Percentiles rank a stretch among this genome's conserved stretches.
phyloP scores from a whole-genome alignment of 176 grass and related monocot species.

The maize (Zea mays) region Zm-B73-REFERENCE-NAM-5.0 NC_050099.1:34195501-34196000 shows the following conservation, averaged over 20 bases:
- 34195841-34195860: too few relatives aligned
- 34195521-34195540: slow-evolving; percentile 23
- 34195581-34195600: neutral
- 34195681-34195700: neutral
- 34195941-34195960: too few relatives aligned
- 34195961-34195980: too few relatives aligned
- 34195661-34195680: too few relatives aligned
- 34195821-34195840: too few relatives aligned
- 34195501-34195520: slow-evolving; percentile 1
- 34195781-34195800: neutral
- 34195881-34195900: too few relatives aligned
- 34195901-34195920: too few relatives aligned
- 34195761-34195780: neutral
- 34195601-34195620: neutral
- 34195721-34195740: neutral
- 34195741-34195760: slow-evolving; percentile 15
- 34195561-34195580: neutral
- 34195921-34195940: too few relatives aligned
- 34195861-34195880: too few relatives aligned
- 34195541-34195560: slow-evolving; percentile 3
- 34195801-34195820: too few relatives aligned
- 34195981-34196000: too few relatives aligned
- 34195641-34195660: neutral
- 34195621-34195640: neutral
- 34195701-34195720: neutral